Evolutionary conservation across 495 filamentous ascomycete genomes (phyloP), one percentile per base, ranked within the genome.

Genomic region (Beverwykella pulmonaria): DNA sequence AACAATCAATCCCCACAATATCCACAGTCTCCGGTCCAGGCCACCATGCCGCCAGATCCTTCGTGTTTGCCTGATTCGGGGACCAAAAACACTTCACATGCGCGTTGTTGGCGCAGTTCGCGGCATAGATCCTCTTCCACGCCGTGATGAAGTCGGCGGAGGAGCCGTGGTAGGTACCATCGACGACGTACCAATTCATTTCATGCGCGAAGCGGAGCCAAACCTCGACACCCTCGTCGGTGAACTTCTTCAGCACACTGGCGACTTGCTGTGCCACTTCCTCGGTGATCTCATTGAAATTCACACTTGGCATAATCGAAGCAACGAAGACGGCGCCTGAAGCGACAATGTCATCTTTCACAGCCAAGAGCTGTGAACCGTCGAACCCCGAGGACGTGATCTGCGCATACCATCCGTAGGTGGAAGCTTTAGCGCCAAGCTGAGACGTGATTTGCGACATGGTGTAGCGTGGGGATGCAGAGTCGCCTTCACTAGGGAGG

Each of bases 121-220:
- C 58, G 26, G 25, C 46, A 44, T 61, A 61, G 27, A 61, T 61
- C 44, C n/a, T 61, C n/a, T 61, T 61, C 58, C 58, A 61, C 1
- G 58, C 58, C 15, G 44, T 52, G 15, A 61, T 22, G 27, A 61
- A 61, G 25, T 61, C 58, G 2, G 58, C 1, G 23, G 44, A 9
- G 9, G 58, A 32, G 46, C 58, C 58, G n/a, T 61, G 58, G 46
- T 61, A 61, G 1, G 58, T 61, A 2, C 58, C 58, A 52, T 61
- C 58, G 8, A 30, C 23, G 22, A 61, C 58, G 20, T 61, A 61
- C 58, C 58, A 61, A 17, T 61, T 61, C 58, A 61, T 61, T 22
- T 61, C 58, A 25, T 61, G 58, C 44, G 25, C 58, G 26, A 61
- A 61, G 7, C 58, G 20, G 4, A 61, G 19, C 58, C 58, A 61